phyloP scores from a whole-genome alignment of 495 filamentous ascomycete genomes.

The Parathielavia appendiculata region DNA sequence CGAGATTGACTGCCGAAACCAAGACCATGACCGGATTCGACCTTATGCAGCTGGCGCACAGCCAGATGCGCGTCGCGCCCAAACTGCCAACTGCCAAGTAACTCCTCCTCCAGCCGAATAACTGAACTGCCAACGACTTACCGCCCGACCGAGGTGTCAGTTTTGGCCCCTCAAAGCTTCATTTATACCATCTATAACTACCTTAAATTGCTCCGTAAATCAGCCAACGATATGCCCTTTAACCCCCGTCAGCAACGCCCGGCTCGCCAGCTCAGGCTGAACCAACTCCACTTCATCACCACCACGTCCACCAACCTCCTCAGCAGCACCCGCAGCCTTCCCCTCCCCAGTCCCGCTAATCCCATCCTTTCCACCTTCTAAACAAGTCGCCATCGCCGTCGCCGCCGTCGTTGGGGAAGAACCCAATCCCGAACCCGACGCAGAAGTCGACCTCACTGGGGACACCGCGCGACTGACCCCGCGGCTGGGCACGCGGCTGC shows the following conservation, averaged over 20 bases:
- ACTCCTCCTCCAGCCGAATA: not conserved
- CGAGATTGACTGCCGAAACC: conserved; percentile 1
- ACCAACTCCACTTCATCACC: not conserved
- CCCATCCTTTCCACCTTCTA: not conserved
- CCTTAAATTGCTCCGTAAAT: not conserved
- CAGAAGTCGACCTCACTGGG: not conserved
- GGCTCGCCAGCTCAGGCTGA: not conserved
- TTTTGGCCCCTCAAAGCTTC: not conserved
- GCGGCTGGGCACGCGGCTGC: conserved; percentile 1
- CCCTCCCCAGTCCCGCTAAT: not conserved
- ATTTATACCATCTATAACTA: not conserved
- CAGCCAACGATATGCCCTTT: conserved; percentile 13
- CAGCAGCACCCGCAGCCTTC: not conserved
- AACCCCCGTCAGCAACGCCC: conserved; percentile 5
- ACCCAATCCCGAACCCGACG: not conserved
- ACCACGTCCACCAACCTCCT: not conserved
- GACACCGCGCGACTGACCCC: conserved; percentile 5
- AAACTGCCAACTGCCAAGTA: not conserved
- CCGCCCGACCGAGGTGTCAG: not conserved
- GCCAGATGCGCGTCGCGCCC: not conserved
- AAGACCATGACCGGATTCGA: not conserved
- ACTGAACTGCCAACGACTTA: not conserved
- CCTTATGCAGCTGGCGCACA: conserved; percentile 1
- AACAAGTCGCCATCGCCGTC: not conserved
- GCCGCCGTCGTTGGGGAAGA: not conserved